Base-by-base conservation (phyloP, 495 filamentous ascomycete species). In the Penicillium roqueforti region DNA sequence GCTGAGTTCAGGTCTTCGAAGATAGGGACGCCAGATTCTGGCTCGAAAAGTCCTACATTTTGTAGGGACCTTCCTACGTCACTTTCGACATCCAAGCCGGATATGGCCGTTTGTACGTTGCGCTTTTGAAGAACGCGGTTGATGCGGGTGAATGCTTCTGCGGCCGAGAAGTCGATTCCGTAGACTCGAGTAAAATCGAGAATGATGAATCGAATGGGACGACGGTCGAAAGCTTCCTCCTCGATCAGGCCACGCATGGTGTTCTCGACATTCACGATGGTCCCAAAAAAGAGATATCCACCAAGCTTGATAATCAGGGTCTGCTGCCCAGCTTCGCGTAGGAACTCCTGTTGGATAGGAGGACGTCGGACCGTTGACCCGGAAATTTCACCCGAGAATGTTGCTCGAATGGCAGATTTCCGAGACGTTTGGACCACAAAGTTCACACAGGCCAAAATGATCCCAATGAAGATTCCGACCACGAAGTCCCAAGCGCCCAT, bases 401-500 rank as follows among this genome's bases (percentile, higher is more conserved):
- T 87, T 2, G 87, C 91, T 37, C 92, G 81, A 41, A 97, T 85
- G 41, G 93, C 90, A 3, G 91, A 89, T 34, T 92, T 86, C 55
- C 84, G 83, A 3, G 93, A 96, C 4, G 89, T 91, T 66, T 97
- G 92, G 16, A 97, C 85, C 16, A 96, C 91, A 52, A 88, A 87
- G 42, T 86, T 91, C 53, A 95, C 80, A 59, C 93, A 97, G 2
- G 95, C 95, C 45, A 97, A 74, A 11, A 95, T 81, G 53, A 98
- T 95, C 20, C 93, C 93, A 49, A 92, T 80, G 10, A 95, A 81
- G 31, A 98, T 97, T 26, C 95, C 93, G 23, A 87, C 80, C 5
- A 97, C 93, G 64, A 98, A 97, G 67, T 98, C 93, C 74, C 91
- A 95, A 23, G 87, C 83, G 5, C 95, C 95, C 95, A 98, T 98